Evolutionary conservation across 257 asterid genomes (phyloP), one percentile per base, ranked within the genome.

Genomic region (Verbena officinalis): DNA sequence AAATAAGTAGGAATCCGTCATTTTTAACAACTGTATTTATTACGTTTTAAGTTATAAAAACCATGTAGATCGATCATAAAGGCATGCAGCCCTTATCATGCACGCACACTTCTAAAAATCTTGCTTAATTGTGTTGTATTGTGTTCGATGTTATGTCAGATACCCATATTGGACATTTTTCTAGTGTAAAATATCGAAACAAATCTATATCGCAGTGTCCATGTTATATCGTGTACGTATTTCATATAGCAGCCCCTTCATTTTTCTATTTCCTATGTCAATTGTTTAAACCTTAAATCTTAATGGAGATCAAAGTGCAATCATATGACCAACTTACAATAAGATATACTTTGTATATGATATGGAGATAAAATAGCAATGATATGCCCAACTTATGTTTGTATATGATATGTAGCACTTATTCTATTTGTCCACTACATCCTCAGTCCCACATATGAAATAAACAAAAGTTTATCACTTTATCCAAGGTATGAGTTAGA

Each of bases 371-470:
- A 2, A 27, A 27, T 27, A 27, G 33, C 33, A 27, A 2, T 27
- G 33, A 27, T 27, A 27, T 27, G 33, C 2, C 33, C 33, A 27
- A 27, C 5, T 2, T 27, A 27, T n/a, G n/a, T n/a, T n/a, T n/a
- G n/a, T n/a, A 27, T 27, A 27, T 2, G 33, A 27, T 27, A 27
- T 2, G 33, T 5, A 27, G 59, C 59, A 49, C 33, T 64, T 64
- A 50, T 62, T 64, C 60, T 30, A 36, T 23, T 36, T 50, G 17
- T 34, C 64, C 69, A 64, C 69, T 38, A 19, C 15, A 4, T 7
- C 40, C 40, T 36, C 17, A 42, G 49, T 6, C 23, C 23, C 58
- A 46, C 68, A 31, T 33, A 64, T 34, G 21, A 64, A 64, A 50
- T 3, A 20, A 49, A 46, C 17, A 62, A 17, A 46, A 14, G 9